Base-by-base conservation (phyloP, 1,139 yeast species). In the Taphrina communis region DNA sequence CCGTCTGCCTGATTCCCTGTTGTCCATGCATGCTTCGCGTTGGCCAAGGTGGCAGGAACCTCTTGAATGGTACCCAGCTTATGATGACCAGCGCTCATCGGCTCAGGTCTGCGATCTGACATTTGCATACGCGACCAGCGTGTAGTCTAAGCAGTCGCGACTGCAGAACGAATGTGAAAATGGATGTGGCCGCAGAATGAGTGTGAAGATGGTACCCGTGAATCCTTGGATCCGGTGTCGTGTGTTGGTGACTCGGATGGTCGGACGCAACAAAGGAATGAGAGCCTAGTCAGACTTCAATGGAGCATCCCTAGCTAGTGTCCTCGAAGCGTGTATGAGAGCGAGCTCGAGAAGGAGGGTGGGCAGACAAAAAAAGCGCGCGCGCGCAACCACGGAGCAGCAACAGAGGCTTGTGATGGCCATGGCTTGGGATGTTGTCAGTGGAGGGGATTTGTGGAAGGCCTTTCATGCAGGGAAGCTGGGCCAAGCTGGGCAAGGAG, bases 391-490 rank as follows among this genome's bases (percentile, higher is more conserved):
- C 31, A 25, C 31, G 31, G 31, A 25, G 36, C 36, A 50, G 53
- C 53, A 50, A 50, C 53, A 50, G 53, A 21, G 53, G 53, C 53
- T 50, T 50, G 53, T 50, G 53, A 50, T 50, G 53, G 31, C 31
- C 31, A 25, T 25, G 31, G 4, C 4, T 2, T 25, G 31, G 31
- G 25, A 46, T 46, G 14, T 44, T 12, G 48, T 44, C 48, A 44
- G 48, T 44, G 48, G 48, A 44, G 19, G 19, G 19, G 19, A 5
- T 9, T 11, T 14, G 14, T 17, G 3, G 14, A 14, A 39, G 14
- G 42, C 42, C 11, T 11, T 14, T 14, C 42, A 39, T 14, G 14
- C 14, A 39, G 42, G 14, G 42, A 39, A 14, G 11, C 14, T 39
- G 48, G n/a, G 48, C 12, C 17, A 25, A 25, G 31, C 31, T 25